Conservation (phyloP, 2,329 filamentous ascomycete species). For the Colletotrichum sp. region DNA sequence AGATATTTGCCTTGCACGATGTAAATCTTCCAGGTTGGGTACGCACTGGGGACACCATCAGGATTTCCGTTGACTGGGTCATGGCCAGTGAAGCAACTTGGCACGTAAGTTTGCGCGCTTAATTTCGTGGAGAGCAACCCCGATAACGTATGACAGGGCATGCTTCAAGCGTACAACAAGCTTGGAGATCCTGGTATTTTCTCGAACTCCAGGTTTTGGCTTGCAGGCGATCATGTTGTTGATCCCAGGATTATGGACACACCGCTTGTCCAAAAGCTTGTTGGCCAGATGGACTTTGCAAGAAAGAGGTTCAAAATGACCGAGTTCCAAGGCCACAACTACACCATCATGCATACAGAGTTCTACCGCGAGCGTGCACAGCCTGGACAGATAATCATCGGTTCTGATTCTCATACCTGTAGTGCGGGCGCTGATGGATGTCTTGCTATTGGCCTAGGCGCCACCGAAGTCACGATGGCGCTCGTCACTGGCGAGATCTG, state of each 20-base stretch:
- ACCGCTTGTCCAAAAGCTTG: slow-evolving; percentile 5
- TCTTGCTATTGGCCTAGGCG: slow-evolving; percentile 41
- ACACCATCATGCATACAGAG: slow-evolving; percentile 45
- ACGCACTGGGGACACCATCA: slow-evolving; percentile 41
- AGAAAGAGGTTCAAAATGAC: slow-evolving; percentile 15
- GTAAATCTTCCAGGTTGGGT: slow-evolving; percentile 37
- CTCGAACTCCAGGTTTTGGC: slow-evolving; percentile 39
- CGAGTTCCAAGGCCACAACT: slow-evolving; percentile 37
- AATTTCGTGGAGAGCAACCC: slow-evolving; percentile 2
- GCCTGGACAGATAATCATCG: slow-evolving; percentile 42
- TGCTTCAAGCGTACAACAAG: slow-evolving; percentile 13
- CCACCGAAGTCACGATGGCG: slow-evolving; percentile 40
- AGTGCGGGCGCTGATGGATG: slow-evolving; percentile 39
- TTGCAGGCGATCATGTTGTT: slow-evolving; percentile 53
- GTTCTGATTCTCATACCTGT: slow-evolving; percentile 44
- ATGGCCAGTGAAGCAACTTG: slow-evolving; percentile 49
- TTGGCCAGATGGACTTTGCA: slow-evolving; percentile 2
- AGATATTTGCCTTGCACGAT: slow-evolving; percentile 49
- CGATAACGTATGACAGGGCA: background rate
- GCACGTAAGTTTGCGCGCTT: slow-evolving; percentile 30
- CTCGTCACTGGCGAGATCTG: slow-evolving; percentile 43
- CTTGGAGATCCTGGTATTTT: slow-evolving; percentile 5
- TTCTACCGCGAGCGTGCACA: slow-evolving; percentile 40
- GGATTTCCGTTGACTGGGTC: slow-evolving; percentile 50
- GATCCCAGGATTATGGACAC: slow-evolving; percentile 36